A percentile compares a stretch with the other conserved stretches of the same genome.
Evolutionary conservation across 208 protist genomes (phyloP).

Genomic region (Leishmania guyanensis): DNA sequence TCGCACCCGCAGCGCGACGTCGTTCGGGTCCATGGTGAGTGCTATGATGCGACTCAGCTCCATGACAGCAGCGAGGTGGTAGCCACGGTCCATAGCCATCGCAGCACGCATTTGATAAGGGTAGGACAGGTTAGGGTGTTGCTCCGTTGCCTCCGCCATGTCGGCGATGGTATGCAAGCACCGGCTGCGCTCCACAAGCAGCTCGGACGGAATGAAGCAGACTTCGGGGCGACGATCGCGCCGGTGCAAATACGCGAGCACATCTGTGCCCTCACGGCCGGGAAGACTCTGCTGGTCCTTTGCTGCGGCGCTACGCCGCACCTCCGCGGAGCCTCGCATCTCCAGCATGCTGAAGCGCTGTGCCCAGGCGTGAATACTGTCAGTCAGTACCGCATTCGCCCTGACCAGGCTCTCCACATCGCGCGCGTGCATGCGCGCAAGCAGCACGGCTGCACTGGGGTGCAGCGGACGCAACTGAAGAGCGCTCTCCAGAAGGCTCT

Average conservation of each 20-base stretch:
- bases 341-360: slow-evolving; percentile 20
- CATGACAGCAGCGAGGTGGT: slow-evolving; percentile 30
- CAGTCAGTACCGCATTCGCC: slow-evolving; percentile 20
- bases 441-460: slow-evolving; percentile 24
- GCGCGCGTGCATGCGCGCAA: slow-evolving; percentile 31
- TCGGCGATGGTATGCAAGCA: slow-evolving; percentile 25
- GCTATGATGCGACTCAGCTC: slow-evolving; percentile 40
- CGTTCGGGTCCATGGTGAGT: slow-evolving; percentile 32
- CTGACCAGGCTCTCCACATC: slow-evolving; percentile 6
- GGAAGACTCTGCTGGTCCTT: background rate
- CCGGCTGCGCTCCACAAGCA: slow-evolving; percentile 39
- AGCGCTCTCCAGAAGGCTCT: slow-evolving; percentile 35
- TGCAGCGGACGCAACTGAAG: slow-evolving; percentile 24
- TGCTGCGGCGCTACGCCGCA: background rate
- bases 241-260: slow-evolving; percentile 19
- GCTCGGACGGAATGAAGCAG: slow-evolving; percentile 36
- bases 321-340: background rate
- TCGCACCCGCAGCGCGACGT: slow-evolving; percentile 41
- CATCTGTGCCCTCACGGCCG: background rate
- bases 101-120: slow-evolving; percentile 49
- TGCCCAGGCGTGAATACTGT: slow-evolving; percentile 33
- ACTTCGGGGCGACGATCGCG: slow-evolving; percentile 27
- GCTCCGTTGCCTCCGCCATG: slow-evolving; percentile 31
- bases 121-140: slow-evolving; percentile 39
- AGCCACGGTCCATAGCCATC: slow-evolving; percentile 49